Conservation (phyloP, 768 basidiomycete species). For the Amanita polypyramis region DNA sequence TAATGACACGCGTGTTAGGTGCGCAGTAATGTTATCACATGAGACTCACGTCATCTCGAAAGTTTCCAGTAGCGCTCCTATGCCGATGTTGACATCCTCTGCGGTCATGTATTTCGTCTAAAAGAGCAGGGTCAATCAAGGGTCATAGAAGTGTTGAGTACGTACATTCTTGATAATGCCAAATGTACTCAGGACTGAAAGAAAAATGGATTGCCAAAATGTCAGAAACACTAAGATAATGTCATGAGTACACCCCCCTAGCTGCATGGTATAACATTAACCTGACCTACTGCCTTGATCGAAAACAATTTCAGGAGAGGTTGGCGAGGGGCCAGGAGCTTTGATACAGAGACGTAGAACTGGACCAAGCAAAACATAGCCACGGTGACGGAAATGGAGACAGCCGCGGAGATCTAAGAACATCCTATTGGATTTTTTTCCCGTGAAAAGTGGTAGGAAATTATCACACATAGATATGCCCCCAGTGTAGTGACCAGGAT, state of each 20-base stretch:
- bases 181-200: conserved; percentile 45
- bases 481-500: conserved; percentile 59
- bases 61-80: conserved; percentile 57
- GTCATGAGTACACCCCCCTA: neutral
- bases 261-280: neutral
- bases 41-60: conserved; percentile 63
- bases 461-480: conserved; percentile 51
- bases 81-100: conserved; percentile 62
- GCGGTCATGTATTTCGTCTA: conserved; percentile 64
- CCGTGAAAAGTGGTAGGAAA: neutral
- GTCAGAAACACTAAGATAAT: conserved; percentile 47
- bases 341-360: conserved; percentile 49
- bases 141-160: neutral
- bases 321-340: conserved; percentile 41
- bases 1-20: conserved; percentile 14
- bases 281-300: conserved; percentile 61
- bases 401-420: conserved; percentile 41
- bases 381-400: conserved; percentile 62
- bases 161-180: conserved; percentile 55
- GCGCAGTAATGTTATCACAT: neutral
- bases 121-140: neutral
- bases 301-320: conserved; percentile 63
- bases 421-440: neutral
- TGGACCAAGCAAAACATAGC: conserved; percentile 77
- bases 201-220: conserved; percentile 64